Base-by-base conservation (phyloP, 2,329 filamentous ascomycete genomes). In the Colletotrichum sp. region DNA sequence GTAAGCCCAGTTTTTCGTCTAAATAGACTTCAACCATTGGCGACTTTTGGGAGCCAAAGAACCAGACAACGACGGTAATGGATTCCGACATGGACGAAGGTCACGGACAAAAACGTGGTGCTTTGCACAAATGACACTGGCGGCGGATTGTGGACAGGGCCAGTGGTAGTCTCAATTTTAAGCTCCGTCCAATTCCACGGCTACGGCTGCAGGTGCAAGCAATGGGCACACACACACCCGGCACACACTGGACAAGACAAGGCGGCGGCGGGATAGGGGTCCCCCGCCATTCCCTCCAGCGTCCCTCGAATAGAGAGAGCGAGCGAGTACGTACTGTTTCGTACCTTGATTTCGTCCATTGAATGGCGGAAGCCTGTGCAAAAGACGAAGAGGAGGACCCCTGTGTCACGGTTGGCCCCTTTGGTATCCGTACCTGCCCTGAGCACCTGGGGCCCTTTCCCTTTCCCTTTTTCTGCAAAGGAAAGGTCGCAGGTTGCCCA, bases 161-260 rank as follows among this genome's bases (percentile, higher is more conserved):
- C 36, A 32, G 39, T 72, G 36, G 48, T 63, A 52, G 34, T 63
- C 52, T 39, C 63, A 72, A 72, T 72, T 70, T 72, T 72, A 72
- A 48, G 68, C 68, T 72, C 68, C 62, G 39, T 75, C 68, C 67
- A 74, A 71, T 74, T 74, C 59, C 44, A 71, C 34, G 26, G 39
- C 44, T 48, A 48, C 44, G 44, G 44, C 44, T 48, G 44, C 44
- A 48, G 44, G 44, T 48, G 44, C 44, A 48, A 48, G 44, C 44
- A 48, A 22, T 48, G 9, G 44, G 44, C 44, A 22, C 18, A 48
- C 44, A 48, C 44, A 48, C 44, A 4, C 44, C 44, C 44, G 18
- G 18, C 18, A n/a, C 44, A 48, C 18, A 12, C 44, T 10, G 28
- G 59, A 5, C 7, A 36, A 39, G 44, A 59, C 71, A 26, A 59